Base-by-base conservation (phyloP, 164 flowering plant genomes). In the Nelumbo lutea region DNA sequence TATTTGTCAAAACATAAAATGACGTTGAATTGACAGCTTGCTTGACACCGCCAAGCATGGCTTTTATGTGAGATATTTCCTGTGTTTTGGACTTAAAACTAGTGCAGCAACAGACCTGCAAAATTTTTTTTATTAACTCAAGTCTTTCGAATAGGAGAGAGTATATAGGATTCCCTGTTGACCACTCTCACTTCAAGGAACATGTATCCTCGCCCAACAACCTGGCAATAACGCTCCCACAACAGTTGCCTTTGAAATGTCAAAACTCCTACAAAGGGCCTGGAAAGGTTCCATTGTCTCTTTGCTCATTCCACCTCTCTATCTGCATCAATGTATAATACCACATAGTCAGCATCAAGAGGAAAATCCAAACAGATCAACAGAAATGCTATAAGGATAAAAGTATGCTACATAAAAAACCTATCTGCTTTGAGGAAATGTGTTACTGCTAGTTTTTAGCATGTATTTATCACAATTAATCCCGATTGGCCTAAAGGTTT, bases 261-360 rank as follows among this genome's bases (percentile, higher is more conserved):
- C 53, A 50, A 13, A 2, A 6, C 65, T 7, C 43, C 50, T 44
- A 62, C 65, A 62, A 62, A 43, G 65, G 65, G n/a, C 65, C 65
- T 11, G 65, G 65, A 51, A 69, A 69, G n/a, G 72, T 50, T 3
- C 72, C 72, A 53, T 69, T 69, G 59, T 61, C 72, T 38, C 72
- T 61, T 52, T 69, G 72, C 42, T 69, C 72, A 41, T 69, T 50
- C 72, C 72, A 69, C 41, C 72, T 69, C 1, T 69, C 72, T 8
- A 69, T 14, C 72, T 69, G 72, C 72, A 51, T 50, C 13, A 58
- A 58, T 62, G 8, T 42, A 9, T 47, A 50, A 50, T 50, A 50
- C 53, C 42, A 62, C 9, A 43, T 8, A 13, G 14, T 62, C 15
- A 43, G 38, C 65, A 3, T 62, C 64, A 42, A 13, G 5, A 15